Base-by-base conservation (phyloP, 345 rosid species). In the Laguncularia racemosa region DNA sequence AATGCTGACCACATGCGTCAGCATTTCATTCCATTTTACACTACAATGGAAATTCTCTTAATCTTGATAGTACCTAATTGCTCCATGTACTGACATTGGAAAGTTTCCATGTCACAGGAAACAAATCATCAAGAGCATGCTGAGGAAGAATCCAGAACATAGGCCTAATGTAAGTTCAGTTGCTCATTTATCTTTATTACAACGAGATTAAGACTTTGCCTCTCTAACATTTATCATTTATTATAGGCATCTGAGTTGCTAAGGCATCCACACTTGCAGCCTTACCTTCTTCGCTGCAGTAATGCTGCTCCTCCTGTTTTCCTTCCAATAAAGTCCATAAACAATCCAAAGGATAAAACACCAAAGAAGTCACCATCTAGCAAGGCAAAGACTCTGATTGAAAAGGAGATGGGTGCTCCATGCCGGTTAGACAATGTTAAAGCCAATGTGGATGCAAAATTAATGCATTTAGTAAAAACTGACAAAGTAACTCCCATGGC, bases 221-320 rank as follows among this genome's bases (percentile, higher is more conserved):
- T 6, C 20, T 61, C 19, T 28, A 23, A 58, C 14, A 20, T 52
- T 14, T 17, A 56, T 52, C 15, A 61, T 55, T 46, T 23, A 58
- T 16, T 72, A 6, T 72, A 93, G 99, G 95, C 99, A 62, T 84
- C 97, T 16, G 97, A 93, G 55, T 74, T 93, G 65, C 71, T 93
- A 53, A 79, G 99, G 82, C 89, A 87, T 71, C 88, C 88, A 4
- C 88, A 81, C 81, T 75, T 93, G 65, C 95, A 87, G 64, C 74
- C 87, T 2, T 79, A 82, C 71, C 83, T 93, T 56, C 85, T 87
- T 53, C 78, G 72, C 6, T 93, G 96, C 72, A 77, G 62, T 54
- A 78, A 77, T 67, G 64, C 84, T 11, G 82, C 97, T 48, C 65
- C 97, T 48, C 65, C 97, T 44, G 81, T 78, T 38, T 93, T 77